Evolutionary conservation across 495 filamentous ascomycete species (phyloP).

Genomic region (Talaromyces wortmannii): DNA sequence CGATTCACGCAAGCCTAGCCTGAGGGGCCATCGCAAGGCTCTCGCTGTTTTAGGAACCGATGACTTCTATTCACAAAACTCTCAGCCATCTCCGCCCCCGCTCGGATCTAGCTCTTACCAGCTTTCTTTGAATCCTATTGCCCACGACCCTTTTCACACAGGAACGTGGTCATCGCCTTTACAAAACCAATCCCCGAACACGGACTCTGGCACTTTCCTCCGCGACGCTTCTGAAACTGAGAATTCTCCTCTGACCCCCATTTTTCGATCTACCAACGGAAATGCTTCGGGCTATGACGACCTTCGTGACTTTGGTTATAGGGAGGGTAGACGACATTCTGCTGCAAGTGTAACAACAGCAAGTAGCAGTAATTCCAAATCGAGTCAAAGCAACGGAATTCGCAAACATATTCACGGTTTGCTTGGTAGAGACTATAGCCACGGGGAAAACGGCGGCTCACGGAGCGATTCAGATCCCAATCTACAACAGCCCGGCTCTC

Average conservation of each 20-base stretch:
- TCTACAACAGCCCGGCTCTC: slow-evolving; percentile 40
- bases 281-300: slow-evolving; percentile 57
- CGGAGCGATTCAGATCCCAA: slow-evolving; percentile 62
- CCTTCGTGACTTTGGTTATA: slow-evolving; percentile 53
- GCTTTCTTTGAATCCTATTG: slow-evolving; percentile 17
- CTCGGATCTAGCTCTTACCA: slow-evolving; percentile 20
- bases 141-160: slow-evolving; percentile 26
- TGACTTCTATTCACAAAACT: slow-evolving; percentile 12
- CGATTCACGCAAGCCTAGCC: slow-evolving; percentile 28
- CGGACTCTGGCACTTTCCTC: slow-evolving; percentile 32
- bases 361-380: slow-evolving; percentile 85
- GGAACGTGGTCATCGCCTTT: slow-evolving; percentile 13
- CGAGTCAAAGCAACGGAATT: slow-evolving; percentile 61
- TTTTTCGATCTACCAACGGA: slow-evolving; percentile 57
- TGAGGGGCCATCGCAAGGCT: slow-evolving; percentile 32
- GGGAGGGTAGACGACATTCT: slow-evolving; percentile 79
- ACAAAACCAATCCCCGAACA: slow-evolving; percentile 17
- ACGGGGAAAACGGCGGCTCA: slow-evolving; percentile 39
- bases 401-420: slow-evolving; percentile 75
- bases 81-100: slow-evolving; percentile 12
- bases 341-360: slow-evolving; percentile 82
- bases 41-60: slow-evolving; percentile 24
- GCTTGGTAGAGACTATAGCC: slow-evolving; percentile 77
- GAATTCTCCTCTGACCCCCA: slow-evolving; percentile 54
- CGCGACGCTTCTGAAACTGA: slow-evolving; percentile 36